Base-by-base conservation (phyloP, 2,329 filamentous ascomycete species). In the Monilinia polystroma region DNA sequence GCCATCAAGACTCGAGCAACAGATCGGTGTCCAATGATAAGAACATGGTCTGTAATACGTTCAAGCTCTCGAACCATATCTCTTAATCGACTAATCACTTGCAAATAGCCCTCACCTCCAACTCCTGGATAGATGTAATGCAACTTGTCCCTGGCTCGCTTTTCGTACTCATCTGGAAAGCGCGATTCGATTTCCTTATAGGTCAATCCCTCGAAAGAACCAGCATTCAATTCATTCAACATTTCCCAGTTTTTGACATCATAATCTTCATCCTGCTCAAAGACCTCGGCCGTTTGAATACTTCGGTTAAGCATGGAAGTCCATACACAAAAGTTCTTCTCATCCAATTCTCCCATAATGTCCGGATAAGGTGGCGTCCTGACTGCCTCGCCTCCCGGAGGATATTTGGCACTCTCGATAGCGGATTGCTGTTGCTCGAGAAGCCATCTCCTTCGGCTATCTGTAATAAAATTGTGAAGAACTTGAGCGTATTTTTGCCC, bases 211-310 rank as follows among this genome's bases (percentile, higher is more conserved):
- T 99, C 95, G 80, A 97, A 97, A 60, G 87, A 85, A 18, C 95
- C 95, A 0, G 94, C 90, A 73, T 98, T 96, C 59, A 99, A 86
- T 79, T 99, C 95, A 75, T 99, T 96, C 63, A 99, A 85, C 92
- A 97, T 96, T 75, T 93, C 91, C 92, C 94, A 97, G 72, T 96
- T 91, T 81, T 99, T 99, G 73, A 96, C 89, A 72, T 98, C 95
- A 77, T 94, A 97, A 64, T 97, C 92, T 29, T 98, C 94, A 71
- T 98, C 95, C 0, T 82, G 84, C 72, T 96, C 91, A 77, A 98
- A 99, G 77, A 90, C 90, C 70, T 95, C 88, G 0, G 90, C 93
- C 0, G 93, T 96, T 75, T 97, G 88, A 62, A 95, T 89, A 68
- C 91, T 93, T 70, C 95, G 90, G 76, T 91, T 90, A 70, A 99